Evolutionary conservation across 768 basidiomycete genomes (phyloP).

Genomic region (Steccherinum ochraceum): DNA sequence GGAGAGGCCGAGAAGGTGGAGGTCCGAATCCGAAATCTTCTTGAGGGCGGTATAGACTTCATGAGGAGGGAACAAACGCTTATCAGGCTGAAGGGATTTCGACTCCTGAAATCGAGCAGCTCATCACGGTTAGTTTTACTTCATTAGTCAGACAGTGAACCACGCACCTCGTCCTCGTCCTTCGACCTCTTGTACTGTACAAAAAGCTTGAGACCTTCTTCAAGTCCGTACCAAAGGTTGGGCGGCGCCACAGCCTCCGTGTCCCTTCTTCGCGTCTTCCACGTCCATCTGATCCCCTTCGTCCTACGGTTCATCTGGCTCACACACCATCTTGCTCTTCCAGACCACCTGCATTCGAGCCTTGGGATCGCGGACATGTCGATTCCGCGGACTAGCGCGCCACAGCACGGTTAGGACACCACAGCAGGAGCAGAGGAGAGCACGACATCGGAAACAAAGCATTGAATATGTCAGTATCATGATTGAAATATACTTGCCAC

Average conservation of each 20-base stretch:
- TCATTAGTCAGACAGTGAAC: constrained; percentile 3
- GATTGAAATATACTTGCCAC: constrained; percentile 32
- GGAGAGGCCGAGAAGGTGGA: constrained; percentile 83
- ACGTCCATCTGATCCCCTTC: constrained; percentile 66
- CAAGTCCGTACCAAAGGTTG: constrained; percentile 92
- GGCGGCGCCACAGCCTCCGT: constrained; percentile 93
- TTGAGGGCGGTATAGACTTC: constrained; percentile 94
- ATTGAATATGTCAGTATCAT: constrained; percentile 57
- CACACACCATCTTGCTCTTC: constrained; percentile 87
- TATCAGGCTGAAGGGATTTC: constrained; percentile 75
- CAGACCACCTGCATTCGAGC: constrained; percentile 82
- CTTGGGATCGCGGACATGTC: constrained; percentile 82
- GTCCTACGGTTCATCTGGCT: constrained; percentile 83
- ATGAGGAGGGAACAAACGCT: constrained; percentile 71
- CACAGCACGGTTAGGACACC: no score
- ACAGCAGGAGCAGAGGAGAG: constrained; percentile 10
- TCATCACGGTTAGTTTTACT: constrained; percentile 3
- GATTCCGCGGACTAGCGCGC: constrained; percentile 76
- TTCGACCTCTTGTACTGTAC: constrained; percentile 88
- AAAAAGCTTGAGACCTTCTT: constrained; percentile 92
- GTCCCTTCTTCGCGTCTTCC: constrained; percentile 80
- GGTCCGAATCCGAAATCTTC: constrained; percentile 87
- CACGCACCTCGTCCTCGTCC: constrained; percentile 85
- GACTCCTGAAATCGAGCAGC: constrained; percentile 46
- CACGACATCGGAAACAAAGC: constrained; percentile 35